Base-by-base conservation (phyloP, 192 early-diverging fungal species). In the Entrophospora sp. region DNA sequence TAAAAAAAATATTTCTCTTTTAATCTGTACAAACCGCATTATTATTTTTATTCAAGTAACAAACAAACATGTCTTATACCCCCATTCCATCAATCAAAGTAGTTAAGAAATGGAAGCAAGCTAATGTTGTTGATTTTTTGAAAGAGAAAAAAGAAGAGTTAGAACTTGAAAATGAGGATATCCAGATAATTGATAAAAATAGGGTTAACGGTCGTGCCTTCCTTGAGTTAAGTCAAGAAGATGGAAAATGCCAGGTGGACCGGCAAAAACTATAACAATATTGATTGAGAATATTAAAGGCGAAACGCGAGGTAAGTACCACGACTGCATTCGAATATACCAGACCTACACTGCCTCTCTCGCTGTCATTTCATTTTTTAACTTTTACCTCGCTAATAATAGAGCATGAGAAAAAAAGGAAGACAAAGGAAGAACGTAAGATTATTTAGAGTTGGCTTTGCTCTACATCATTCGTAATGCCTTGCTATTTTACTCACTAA, bases 381-480 rank as follows among this genome's bases (percentile, higher is more conserved):
- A 40, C 38, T 40, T 40, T 6, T 53, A 28, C 6, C 30, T 53
- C 51, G 51, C 30, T 53, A 31, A 53, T 32, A 53, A n/a, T 60
- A 60, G 58, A 60, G 30, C 58, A 7, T 28, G 24, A 42, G 34
- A 60, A 42, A 60, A 60, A 60, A 60, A 60, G 58, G 27, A 38
- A 60, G 27, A 18, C 20, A 60, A 31, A 37, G 58, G 58, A 60
- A 60, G 37, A 60, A 60, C 37, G 58, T 60, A 52, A 52, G 49
- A 52, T 25, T 61, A 45, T 61, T 28, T 10, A 31, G 12, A 42
- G 38, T 45, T 32, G 25, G 38, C 60, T 61, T 43, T 52, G 49
- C 28, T 52, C 18, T 52, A 7, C 18, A 12, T 52, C 49, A 7
- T 52, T 2, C 49, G 1, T 31, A 52, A 14, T 52, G n/a, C n/a